These are phyloP conservation scores for Alternaria atra DNA, from an alignment of 2,329 filamentous ascomycete genomes.

Conservation along the genomic window DNA sequence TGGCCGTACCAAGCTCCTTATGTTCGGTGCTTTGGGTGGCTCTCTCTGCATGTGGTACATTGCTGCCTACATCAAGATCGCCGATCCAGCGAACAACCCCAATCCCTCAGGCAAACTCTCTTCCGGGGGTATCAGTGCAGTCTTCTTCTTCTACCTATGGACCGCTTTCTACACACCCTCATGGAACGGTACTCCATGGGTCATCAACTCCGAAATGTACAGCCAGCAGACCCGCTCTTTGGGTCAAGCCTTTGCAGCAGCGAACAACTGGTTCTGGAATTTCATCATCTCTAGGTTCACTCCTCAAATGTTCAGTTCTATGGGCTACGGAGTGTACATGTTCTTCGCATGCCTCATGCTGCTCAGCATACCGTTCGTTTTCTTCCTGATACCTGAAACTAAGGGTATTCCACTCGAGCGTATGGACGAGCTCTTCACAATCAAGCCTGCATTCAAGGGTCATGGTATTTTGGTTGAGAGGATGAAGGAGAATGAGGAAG, in stretches of 20 bases:
- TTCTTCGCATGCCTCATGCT: constrained; percentile 61
- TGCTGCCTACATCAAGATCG: constrained; percentile 66
- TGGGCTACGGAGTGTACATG: constrained; percentile 57
- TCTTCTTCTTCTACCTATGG: constrained; percentile 79
- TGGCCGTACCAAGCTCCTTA: constrained; percentile 69
- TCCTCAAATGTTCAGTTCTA: constrained; percentile 67
- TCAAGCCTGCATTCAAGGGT: constrained; percentile 54
- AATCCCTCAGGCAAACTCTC: constrained; percentile 44
- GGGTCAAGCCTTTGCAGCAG: constrained; percentile 61
- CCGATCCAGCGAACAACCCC: constrained; percentile 51
- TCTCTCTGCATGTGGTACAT: constrained; percentile 72
- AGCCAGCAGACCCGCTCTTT: constrained; percentile 70
- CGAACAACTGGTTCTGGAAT: constrained; percentile 77
- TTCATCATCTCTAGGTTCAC: constrained; percentile 76
- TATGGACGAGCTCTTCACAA: constrained; percentile 60
- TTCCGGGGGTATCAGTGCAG: constrained; percentile 65
- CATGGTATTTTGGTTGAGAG: constrained; percentile 53
- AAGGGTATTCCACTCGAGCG: constrained; percentile 58
- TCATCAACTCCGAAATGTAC: constrained; percentile 78
- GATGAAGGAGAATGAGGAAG: constrained; percentile 50
- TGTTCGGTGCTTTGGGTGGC: constrained; percentile 70
- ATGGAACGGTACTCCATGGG: constrained; percentile 80
- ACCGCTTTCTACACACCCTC: constrained; percentile 74
- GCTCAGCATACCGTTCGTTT: constrained; percentile 51
- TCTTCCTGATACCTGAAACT: constrained; percentile 54